Conservation (phyloP, 352 stramenopile genomes). For the Phytopythium montanum region DNA sequence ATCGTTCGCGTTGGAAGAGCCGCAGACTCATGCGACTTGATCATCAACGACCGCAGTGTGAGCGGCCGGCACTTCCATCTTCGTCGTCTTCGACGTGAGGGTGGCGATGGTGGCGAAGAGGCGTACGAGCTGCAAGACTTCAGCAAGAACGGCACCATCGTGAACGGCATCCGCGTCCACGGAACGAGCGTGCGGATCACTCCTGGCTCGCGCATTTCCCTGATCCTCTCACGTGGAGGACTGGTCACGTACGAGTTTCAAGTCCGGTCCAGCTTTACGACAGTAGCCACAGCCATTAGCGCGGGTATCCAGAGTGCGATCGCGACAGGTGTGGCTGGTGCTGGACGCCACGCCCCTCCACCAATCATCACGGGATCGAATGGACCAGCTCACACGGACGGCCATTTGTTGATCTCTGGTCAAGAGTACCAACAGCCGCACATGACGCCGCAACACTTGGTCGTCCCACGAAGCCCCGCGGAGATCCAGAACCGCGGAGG, state of each 20-base stretch:
- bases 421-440: constrained; percentile 77
- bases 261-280: constrained; percentile 23
- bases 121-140: constrained; percentile 86
- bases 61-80: constrained; percentile 85
- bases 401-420: constrained; percentile 43
- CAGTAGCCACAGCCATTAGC: constrained; percentile 1
- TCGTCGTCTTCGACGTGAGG: constrained; percentile 54
- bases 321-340: background rate
- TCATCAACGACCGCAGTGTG: constrained; percentile 86
- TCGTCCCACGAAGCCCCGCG: constrained; percentile 64
- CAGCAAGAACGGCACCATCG: constrained; percentile 88
- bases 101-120: constrained; percentile 41
- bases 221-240: constrained; percentile 81
- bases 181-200: constrained; percentile 69
- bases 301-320: background rate
- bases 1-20: constrained; percentile 77
- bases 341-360: constrained; percentile 26
- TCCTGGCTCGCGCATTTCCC: constrained; percentile 71
- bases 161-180: constrained; percentile 85
- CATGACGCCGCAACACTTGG: constrained; percentile 19
- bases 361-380: constrained; percentile 48
- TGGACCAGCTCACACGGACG: constrained; percentile 15
- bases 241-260: constrained; percentile 88
- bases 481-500: constrained; percentile 80
- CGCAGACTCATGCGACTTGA: constrained; percentile 82